A percentile compares a stretch with the other conserved stretches of the same genome.
These are phyloP conservation scores for Polygonum maritimum DNA, from an alignment of 148 eudicot species.

Conservation along the genomic window DNA sequence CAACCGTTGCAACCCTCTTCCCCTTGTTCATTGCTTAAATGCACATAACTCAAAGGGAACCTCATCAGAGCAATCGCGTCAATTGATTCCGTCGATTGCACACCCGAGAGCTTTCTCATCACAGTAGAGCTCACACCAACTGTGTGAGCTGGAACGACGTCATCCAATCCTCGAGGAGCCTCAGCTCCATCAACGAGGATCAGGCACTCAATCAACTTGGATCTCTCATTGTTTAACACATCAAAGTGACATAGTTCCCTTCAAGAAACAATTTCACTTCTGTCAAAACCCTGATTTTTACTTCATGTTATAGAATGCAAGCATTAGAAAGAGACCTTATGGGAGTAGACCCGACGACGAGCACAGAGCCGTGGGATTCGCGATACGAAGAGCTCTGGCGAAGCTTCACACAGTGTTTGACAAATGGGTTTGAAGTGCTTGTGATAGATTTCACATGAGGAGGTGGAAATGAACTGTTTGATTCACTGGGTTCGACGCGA, in stretches of 20 bases:
- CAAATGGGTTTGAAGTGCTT: conserved; percentile 80
- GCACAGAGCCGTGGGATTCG: conserved; percentile 50
- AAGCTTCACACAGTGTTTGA: conserved; percentile 86
- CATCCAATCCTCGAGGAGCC: conserved; percentile 41
- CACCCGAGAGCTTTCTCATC: conserved; percentile 78
- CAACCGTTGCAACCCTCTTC: conserved; percentile 33
- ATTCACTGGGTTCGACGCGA: not conserved
- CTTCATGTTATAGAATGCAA: not conserved
- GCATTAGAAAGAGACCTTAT: conserved; percentile 34
- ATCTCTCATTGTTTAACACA: conserved; percentile 21
- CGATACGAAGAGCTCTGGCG: conserved; percentile 87
- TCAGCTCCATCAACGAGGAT: conserved; percentile 56
- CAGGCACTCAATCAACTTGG: conserved; percentile 39
- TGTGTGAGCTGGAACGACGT: conserved; percentile 26
- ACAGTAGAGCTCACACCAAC: conserved; percentile 57
- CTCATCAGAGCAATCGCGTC: conserved; percentile 69
- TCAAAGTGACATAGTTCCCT: conserved; percentile 72
- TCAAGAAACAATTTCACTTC: not conserved
- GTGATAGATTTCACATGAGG: conserved; percentile 39
- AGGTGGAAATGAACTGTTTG: conserved; percentile 14
- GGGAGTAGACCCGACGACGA: conserved; percentile 64
- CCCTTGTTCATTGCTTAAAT: conserved; percentile 27
- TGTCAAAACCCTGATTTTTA: not conserved
- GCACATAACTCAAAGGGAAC: conserved; percentile 49
- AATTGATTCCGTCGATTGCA: conserved; percentile 73